Percentiles rank a stretch among this genome's conserved stretches.
phyloP scores from a whole-genome alignment of 2,329 filamentous ascomycete genomes.

The Ophiostoma sp. region DNA sequence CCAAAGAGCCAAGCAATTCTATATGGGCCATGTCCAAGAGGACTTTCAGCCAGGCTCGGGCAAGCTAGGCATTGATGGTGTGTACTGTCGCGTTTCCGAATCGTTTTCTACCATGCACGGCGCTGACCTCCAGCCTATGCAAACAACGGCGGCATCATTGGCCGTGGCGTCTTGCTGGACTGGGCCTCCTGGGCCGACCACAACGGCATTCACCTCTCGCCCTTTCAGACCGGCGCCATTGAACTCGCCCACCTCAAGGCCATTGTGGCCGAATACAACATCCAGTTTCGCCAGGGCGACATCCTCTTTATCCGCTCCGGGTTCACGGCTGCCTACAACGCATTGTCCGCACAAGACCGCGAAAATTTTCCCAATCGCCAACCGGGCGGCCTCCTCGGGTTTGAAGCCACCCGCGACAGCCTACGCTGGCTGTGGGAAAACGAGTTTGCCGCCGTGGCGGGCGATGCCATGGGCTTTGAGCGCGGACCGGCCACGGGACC shows the following conservation, averaged over 20 bases:
- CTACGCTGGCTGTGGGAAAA: neutral
- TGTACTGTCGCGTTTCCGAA: neutral
- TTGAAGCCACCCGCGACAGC: neutral
- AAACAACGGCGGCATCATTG: slow-evolving; percentile 3
- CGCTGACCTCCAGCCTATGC: neutral
- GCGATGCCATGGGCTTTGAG: slow-evolving; percentile 1
- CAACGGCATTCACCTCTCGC: neutral
- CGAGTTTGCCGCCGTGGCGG: neutral
- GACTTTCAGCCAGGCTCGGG: slow-evolving; percentile 1
- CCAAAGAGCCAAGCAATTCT: neutral
- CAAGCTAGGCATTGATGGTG: neutral
- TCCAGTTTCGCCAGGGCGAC: slow-evolving; percentile 5
- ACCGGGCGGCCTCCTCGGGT: neutral
- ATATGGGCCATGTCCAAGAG: neutral
- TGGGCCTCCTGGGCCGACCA: neutral
- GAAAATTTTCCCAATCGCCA: neutral
- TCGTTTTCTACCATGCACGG: neutral
- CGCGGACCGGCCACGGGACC: neutral
- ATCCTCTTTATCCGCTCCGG: neutral
- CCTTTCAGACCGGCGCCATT: neutral
- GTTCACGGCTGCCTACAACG: neutral
- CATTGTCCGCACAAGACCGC: neutral
- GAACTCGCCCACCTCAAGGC: neutral
- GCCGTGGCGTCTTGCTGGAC: neutral
- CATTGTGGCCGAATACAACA: neutral